These are phyloP conservation scores for Debaryomyces subglobosus DNA, from an alignment of 1,139 yeast species.

Conservation along the genomic window DNA sequence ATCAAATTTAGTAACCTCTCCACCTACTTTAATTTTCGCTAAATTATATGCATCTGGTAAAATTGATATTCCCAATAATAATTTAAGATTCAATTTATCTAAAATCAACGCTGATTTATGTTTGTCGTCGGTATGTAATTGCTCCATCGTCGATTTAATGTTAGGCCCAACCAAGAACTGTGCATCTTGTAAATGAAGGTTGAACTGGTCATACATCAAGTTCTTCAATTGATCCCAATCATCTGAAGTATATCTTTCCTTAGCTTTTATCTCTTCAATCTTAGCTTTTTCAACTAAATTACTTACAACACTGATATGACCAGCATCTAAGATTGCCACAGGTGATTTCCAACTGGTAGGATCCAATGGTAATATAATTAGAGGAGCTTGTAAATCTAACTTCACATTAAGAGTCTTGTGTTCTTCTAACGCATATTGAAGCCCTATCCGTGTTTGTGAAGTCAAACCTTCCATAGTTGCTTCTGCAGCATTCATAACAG, in stretches of 20 bases:
- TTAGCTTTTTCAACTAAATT: conserved; percentile 75
- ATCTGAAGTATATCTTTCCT: conserved; percentile 66
- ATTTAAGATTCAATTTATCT: conserved; percentile 74
- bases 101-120: conserved; percentile 59
- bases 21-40: conserved; percentile 74
- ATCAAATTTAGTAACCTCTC: conserved; percentile 74
- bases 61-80: conserved; percentile 79
- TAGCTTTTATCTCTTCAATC: conserved; percentile 70
- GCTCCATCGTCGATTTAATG: conserved; percentile 74
- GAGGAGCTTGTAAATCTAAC: conserved; percentile 90
- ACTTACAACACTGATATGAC: conserved; percentile 84
- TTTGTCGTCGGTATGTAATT: conserved; percentile 53
- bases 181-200: conserved; percentile 77
- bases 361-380: conserved; percentile 85
- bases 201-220: conserved; percentile 88
- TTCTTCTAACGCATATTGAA: conserved; percentile 91
- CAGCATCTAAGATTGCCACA: conserved; percentile 93
- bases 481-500: conserved; percentile 93
- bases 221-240: conserved; percentile 75
- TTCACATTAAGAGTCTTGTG: conserved; percentile 87
- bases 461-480: conserved; percentile 92
- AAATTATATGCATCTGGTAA: conserved; percentile 77
- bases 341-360: conserved; percentile 82
- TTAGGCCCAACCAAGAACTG: conserved; percentile 87
- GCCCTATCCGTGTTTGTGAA: conserved; percentile 86